Evolutionary conservation across 2,329 filamentous ascomycete genomes (phyloP).

Genomic region (Trichoderma sp.): DNA sequence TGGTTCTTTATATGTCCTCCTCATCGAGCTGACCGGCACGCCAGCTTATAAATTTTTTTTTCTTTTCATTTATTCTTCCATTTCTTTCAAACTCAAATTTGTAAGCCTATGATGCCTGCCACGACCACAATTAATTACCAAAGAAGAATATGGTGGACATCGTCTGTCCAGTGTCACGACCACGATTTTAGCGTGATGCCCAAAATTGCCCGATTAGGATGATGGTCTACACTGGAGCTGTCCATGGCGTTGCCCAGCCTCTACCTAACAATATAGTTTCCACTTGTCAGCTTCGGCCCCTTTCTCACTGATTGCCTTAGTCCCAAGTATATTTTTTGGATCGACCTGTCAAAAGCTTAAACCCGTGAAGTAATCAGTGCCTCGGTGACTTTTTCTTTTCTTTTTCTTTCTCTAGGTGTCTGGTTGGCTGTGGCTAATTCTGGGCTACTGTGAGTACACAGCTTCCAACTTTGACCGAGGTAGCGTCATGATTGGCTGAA

Average conservation of each 20-base stretch:
- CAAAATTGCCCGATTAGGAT: neutral
- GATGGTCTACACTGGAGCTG: neutral
- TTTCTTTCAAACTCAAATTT: neutral
- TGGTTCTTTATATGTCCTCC: neutral
- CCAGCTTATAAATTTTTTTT: neutral
- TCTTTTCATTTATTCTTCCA: neutral
- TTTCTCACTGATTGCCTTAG: neutral
- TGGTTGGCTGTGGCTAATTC: neutral
- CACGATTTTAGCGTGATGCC: neutral
- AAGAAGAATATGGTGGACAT: neutral
- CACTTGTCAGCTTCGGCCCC: neutral
- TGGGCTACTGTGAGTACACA: accelerated
- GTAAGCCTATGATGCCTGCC: neutral
- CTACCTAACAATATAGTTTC: neutral
- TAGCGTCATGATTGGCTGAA: neutral
- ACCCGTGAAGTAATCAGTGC: neutral
- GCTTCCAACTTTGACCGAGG: neutral
- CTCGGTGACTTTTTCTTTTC: neutral
- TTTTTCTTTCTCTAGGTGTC: neutral
- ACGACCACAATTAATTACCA: neutral
- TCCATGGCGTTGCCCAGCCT: neutral
- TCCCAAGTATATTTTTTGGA: neutral
- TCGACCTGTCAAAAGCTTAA: neutral
- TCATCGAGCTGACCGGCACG: neutral
- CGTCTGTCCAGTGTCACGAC: neutral